Percentiles rank a stretch among this genome's conserved stretches.
These are phyloP conservation scores for Hortaea werneckii DNA, from an alignment of 2,329 filamentous ascomycete species.

Conservation along the genomic window DNA sequence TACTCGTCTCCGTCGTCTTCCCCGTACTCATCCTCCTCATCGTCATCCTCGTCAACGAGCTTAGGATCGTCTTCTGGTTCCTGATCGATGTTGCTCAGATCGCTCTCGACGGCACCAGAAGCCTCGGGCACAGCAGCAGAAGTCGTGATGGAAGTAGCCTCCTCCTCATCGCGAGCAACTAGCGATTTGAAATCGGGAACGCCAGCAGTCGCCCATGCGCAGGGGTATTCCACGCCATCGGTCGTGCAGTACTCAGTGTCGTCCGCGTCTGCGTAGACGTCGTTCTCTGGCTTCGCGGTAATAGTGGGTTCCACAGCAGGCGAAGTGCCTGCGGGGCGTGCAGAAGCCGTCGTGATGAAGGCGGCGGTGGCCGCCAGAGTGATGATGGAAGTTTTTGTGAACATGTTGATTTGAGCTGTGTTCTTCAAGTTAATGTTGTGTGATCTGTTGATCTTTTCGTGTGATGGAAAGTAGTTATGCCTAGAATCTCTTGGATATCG, in stretches of 20 bases:
- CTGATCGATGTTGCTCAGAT: not conserved
- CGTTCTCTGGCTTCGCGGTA: not conserved
- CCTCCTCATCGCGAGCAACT: not conserved
- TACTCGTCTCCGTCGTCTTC: not conserved
- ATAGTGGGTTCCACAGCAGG: not conserved
- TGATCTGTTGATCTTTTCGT: not conserved
- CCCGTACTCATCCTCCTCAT: not conserved
- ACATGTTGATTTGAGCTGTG: not conserved
- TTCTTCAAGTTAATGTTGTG: not conserved
- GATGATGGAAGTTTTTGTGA: not conserved
- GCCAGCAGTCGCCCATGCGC: not conserved
- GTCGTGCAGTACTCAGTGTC: not conserved
- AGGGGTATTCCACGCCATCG: not conserved
- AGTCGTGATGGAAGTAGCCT: not conserved
- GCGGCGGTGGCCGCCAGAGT: conserved; percentile 9
- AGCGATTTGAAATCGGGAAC: not conserved
- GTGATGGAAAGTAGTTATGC: too few species aligned
- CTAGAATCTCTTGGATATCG: not conserved
- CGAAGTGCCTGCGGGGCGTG: not conserved
- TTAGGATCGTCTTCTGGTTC: not conserved
- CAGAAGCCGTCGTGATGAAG: not conserved
- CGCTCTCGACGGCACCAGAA: not conserved
- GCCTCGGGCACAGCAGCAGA: not conserved
- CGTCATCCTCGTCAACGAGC: not conserved
- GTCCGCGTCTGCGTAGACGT: not conserved